Evolutionary conservation across 2,329 filamentous ascomycete genomes (phyloP).

Genomic region (Cladosporium sp.): DNA sequence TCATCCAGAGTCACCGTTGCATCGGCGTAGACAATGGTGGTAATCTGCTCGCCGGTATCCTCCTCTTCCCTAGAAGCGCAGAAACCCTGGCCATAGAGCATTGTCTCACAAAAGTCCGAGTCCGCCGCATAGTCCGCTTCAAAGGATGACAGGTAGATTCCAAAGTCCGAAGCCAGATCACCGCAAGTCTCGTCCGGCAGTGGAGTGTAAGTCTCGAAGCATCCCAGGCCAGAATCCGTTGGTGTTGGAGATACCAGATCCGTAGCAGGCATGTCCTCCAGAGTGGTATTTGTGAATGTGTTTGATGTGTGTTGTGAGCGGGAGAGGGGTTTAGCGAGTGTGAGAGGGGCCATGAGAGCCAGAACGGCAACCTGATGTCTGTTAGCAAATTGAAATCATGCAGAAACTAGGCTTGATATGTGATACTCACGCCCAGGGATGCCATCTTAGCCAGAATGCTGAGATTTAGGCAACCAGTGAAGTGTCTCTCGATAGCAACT

Average conservation of each 20-base stretch:
- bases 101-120: conserved; percentile 15
- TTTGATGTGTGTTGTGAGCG: conserved; percentile 9
- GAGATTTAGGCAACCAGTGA: too few species aligned
- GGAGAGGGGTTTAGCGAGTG: conserved; percentile 7
- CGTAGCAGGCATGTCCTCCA: conserved; percentile 8
- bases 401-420: not conserved
- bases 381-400: not conserved
- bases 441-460: not conserved
- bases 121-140: conserved; percentile 15
- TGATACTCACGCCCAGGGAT: conserved; percentile 7
- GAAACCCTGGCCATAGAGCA: conserved; percentile 17
- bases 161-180: conserved; percentile 15
- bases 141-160: conserved; percentile 15
- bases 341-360: conserved; percentile 6
- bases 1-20: conserved; percentile 11
- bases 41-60: not conserved
- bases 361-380: conserved; percentile 1
- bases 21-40: conserved; percentile 8
- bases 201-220: conserved; percentile 9
- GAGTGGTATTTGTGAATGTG: conserved; percentile 10
- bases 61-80: conserved; percentile 12
- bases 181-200: conserved; percentile 16
- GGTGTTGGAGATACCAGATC: conserved; percentile 5
- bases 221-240: conserved; percentile 3
- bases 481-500: too few species aligned